Percentiles rank a stretch among this genome's conserved stretches.
Evolutionary conservation across 2,329 filamentous ascomycete species (phyloP).

Genomic region (Calonectria pteridis): DNA sequence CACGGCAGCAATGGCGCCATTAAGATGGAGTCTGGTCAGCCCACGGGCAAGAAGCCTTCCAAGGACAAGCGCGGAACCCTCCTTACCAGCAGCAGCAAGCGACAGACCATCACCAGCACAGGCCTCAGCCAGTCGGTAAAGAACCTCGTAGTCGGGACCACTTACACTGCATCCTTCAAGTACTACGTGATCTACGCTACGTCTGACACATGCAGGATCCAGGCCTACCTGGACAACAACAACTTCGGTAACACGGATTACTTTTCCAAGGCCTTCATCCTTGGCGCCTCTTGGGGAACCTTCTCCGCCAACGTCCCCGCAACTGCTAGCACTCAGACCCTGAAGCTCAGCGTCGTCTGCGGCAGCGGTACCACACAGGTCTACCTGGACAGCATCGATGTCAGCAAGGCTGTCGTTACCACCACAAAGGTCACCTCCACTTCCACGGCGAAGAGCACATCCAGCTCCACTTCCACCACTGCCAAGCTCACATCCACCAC

Average conservation of each 20-base stretch:
- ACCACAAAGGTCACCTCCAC: neutral
- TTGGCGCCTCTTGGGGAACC: neutral
- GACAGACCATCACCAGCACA: neutral
- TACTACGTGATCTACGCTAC: slow-evolving; percentile 3
- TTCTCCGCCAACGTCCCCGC: slow-evolving; percentile 3
- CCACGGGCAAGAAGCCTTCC: neutral
- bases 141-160: neutral
- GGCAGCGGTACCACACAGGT: neutral
- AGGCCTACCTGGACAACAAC: neutral
- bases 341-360: slow-evolving; percentile 7
- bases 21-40: neutral
- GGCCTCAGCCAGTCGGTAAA: neutral
- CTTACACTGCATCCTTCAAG: slow-evolving; percentile 7
- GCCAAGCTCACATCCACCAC: neutral
- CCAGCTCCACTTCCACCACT: neutral
- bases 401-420: neutral
- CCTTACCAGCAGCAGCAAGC: neutral
- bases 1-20: neutral
- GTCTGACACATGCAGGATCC: slow-evolving; percentile 1
- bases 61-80: slow-evolving; percentile 7
- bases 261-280: neutral
- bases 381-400: neutral
- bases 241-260: slow-evolving; percentile 7
- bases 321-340: neutral
- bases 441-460: neutral